Evolutionary conservation across 108 stramenopile species (phyloP), one percentile per base, ranked within the genome.

Genomic region (Pseudonitzschia multistriata): DNA sequence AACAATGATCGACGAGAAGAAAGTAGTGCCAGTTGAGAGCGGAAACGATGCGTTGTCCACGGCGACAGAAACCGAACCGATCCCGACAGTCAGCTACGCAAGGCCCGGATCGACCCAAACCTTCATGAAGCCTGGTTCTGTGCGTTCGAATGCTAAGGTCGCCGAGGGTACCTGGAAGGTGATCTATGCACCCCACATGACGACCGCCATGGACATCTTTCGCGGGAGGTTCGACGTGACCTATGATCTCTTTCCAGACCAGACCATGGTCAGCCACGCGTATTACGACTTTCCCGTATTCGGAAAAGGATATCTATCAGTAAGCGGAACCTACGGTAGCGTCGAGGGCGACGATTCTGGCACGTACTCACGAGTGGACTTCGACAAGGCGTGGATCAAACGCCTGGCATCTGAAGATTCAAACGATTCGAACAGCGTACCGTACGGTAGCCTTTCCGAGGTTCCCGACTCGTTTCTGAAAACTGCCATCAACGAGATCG

Each of bases 121-220:
- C 5, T 86, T 90, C 55, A 1, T 59, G 15, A 0, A 13, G n/a
- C 27, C 29, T n/a, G 27, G 54, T 14, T 0, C 53, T 30, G 13
- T 21, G 2, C 6, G 0, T 0, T 10, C 57, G n/a, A 17, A 4
- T 7, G 34, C 52, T 33, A 27, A 27, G 0, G 64, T 88, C 3
- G 90, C 88, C 27, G 54, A 72, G 11, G 90, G 90, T 19, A 77
- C 66, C 36, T 88, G 90, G 90, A 75, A 64, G 27, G 83, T 88
- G 4, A 68, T 77, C 5, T 82, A 85, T 60, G 90, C 90, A 11
- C 90, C 90, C 8, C 90, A 91, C 74, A 91, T 91, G 70, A 71
- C 83, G 35, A 86, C 76, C 11, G 74, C 83, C 47, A 71, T 74
- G 2, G 25, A 28, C n/a, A 3, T 81, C 21, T 63, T 64, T 30